Conservation (phyloP, 2,329 filamentous ascomycete genomes). For the Bipolaris gigantea region DNA sequence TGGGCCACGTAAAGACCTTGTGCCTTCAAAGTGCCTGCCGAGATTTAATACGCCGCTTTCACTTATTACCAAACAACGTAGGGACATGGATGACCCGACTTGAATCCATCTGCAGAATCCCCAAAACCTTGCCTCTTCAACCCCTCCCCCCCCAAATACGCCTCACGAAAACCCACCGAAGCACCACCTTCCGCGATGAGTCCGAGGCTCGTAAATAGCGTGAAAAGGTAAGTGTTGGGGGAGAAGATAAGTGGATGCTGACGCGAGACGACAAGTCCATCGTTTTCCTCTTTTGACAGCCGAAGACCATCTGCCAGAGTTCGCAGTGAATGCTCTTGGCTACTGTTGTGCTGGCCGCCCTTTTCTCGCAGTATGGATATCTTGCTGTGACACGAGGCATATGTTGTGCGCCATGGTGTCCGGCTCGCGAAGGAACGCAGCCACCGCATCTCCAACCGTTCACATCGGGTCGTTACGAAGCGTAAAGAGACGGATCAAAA, state of each 20-base stretch:
- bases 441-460: slow-evolving; percentile 28
- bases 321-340: neutral
- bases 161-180: neutral
- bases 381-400: slow-evolving; percentile 15
- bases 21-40: neutral
- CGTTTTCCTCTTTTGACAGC: neutral
- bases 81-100: too few relatives aligned
- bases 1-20: neutral
- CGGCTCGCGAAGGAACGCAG: slow-evolving; percentile 19
- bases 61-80: too few relatives aligned
- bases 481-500: slow-evolving; percentile 18
- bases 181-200: neutral
- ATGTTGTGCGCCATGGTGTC: slow-evolving; percentile 17
- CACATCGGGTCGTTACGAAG: slow-evolving; percentile 24
- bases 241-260: neutral
- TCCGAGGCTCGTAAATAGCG: neutral
- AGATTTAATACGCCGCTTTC: neutral
- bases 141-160: neutral
- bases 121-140: neutral
- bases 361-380: slow-evolving; percentile 4
- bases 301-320: neutral
- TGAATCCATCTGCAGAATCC: neutral
- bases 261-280: neutral
- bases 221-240: neutral
- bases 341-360: neutral